Evolutionary conservation across 2,329 filamentous ascomycete genomes (phyloP).

Genomic region (Dothideomycetidae sp.): DNA sequence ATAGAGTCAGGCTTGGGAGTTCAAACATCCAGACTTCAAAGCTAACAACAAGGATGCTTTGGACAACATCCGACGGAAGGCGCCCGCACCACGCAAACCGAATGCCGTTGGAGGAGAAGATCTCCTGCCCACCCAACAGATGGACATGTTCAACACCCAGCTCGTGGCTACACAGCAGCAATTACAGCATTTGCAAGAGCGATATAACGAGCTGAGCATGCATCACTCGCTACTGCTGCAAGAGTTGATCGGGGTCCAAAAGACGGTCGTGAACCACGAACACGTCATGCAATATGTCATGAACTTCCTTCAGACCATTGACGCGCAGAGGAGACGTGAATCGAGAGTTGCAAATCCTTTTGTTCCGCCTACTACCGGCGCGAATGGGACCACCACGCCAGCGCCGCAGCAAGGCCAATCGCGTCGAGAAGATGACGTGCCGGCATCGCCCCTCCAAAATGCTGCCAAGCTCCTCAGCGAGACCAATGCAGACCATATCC

Average conservation of each 20-base stretch:
- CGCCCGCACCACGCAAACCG: constrained; percentile 73
- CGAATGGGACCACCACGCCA: constrained; percentile 23
- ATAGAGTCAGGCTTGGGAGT: constrained; percentile 70
- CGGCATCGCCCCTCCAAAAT: constrained; percentile 53
- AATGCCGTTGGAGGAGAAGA: constrained; percentile 52
- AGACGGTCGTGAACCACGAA: constrained; percentile 59
- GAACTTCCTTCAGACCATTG: constrained; percentile 50
- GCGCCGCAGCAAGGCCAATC: constrained; percentile 22
- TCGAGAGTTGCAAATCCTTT: constrained; percentile 36
- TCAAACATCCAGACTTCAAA: constrained; percentile 93
- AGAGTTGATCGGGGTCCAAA: constrained; percentile 49
- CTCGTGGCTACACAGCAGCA: constrained; percentile 84
- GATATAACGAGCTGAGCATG: constrained; percentile 63
- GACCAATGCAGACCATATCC: constrained; percentile 49
- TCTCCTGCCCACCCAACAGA: constrained; percentile 69
- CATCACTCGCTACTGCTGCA: constrained; percentile 51
- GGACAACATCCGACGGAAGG: constrained; percentile 92
- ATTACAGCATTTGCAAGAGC: constrained; percentile 71
- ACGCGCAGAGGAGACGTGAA: constrained; percentile 49
- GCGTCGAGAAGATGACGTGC: constrained; percentile 43
- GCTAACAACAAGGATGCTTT: constrained; percentile 91
- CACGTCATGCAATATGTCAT: constrained; percentile 58
- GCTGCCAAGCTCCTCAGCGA: constrained; percentile 52
- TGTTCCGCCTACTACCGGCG: constrained; percentile 19
- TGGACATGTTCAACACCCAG: constrained; percentile 77